phyloP scores from a whole-genome alignment of 2,329 filamentous ascomycete genomes.

The Fusarium euwallaceae region DNA sequence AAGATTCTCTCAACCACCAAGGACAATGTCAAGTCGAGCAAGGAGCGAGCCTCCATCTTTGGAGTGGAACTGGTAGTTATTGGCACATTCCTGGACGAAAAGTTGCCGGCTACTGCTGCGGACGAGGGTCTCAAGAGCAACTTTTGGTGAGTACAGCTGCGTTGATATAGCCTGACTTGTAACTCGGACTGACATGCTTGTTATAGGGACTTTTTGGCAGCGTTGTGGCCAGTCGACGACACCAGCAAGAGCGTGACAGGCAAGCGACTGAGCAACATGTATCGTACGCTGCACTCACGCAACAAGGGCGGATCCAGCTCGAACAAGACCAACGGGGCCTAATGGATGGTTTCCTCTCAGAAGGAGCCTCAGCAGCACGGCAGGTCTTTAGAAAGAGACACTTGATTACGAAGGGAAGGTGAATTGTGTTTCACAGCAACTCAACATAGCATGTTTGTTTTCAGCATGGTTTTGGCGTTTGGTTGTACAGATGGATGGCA shows the following conservation, averaged over 20 bases:
- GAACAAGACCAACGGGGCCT: conserved; percentile 51
- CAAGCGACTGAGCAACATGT: conserved; percentile 60
- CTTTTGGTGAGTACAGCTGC: conserved; percentile 60
- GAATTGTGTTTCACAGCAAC: conserved; percentile 38
- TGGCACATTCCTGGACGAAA: conserved; percentile 70
- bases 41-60: conserved; percentile 72
- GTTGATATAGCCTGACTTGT: neutral
- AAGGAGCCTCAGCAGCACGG: conserved; percentile 4
- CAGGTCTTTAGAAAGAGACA: conserved; percentile 10
- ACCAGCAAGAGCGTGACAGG: conserved; percentile 60
- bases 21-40: conserved; percentile 72
- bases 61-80: conserved; percentile 72
- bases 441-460: conserved; percentile 39
- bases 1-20: conserved; percentile 72
- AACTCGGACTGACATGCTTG: conserved; percentile 33
- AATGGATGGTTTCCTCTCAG: conserved; percentile 30
- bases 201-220: conserved; percentile 59
- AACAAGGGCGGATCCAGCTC: conserved; percentile 49
- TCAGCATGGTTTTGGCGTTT: conserved; percentile 48
- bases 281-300: conserved; percentile 55
- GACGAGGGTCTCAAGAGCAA: conserved; percentile 61
- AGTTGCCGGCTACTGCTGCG: conserved; percentile 57
- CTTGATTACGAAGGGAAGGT: conserved; percentile 35
- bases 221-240: conserved; percentile 61
- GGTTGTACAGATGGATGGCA: conserved; percentile 44